Percentiles rank a stretch among this genome's conserved stretches.
These are phyloP conservation scores for Pueraria montana DNA, from an alignment of 306 rosid genomes.

Conservation along the genomic window DNA sequence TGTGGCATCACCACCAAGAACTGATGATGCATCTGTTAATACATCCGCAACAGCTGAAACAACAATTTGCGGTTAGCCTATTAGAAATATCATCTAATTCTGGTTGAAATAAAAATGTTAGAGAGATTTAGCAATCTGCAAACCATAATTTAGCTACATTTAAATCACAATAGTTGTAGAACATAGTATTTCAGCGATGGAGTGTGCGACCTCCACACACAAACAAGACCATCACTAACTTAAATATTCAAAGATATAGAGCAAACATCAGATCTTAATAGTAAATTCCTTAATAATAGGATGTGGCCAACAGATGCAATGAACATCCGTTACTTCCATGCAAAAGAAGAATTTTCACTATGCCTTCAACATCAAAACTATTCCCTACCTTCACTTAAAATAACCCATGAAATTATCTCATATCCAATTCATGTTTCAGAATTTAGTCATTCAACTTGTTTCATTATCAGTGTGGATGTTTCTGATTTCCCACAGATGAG, in stretches of 20 bases:
- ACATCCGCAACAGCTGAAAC: constrained; percentile 98
- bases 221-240: constrained; percentile 20
- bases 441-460: constrained; percentile 4
- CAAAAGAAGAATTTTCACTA: neutral
- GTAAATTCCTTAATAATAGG: neutral
- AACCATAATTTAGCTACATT: constrained; percentile 20
- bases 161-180: constrained; percentile 26
- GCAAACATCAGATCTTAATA: constrained; percentile 17
- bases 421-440: neutral
- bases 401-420: constrained; percentile 31
- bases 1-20: constrained; percentile 93
- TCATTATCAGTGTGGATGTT: constrained; percentile 9
- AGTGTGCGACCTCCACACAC: neutral
- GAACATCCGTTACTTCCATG: constrained; percentile 28
- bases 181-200: constrained; percentile 35
- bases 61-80: constrained; percentile 52
- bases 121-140: neutral
- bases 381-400: neutral
- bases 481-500: constrained; percentile 18
- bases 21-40: constrained; percentile 95
- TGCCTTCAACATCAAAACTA: constrained; percentile 6
- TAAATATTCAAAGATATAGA: constrained; percentile 1
- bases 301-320: constrained; percentile 28
- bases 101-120: constrained; percentile 31
- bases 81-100: constrained; percentile 38